Base-by-base conservation (phyloP, 495 filamentous ascomycete genomes). In the Podospora anserina region DNA sequence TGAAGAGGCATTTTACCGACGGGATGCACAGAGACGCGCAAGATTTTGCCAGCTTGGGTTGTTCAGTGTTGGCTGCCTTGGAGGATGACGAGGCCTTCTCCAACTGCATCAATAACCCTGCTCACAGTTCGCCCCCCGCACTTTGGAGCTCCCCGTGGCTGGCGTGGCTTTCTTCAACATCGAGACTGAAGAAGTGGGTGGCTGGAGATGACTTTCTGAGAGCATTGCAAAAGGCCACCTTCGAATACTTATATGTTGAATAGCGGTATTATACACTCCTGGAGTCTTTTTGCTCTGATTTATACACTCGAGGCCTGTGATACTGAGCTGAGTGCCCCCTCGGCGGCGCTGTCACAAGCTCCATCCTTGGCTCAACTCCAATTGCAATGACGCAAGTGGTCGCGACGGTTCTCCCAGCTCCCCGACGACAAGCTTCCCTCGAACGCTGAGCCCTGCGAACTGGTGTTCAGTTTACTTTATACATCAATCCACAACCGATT, bases 361-460 rank as follows among this genome's bases (percentile, higher is more conserved):
- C 39, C 39, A 49, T 49, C 39, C 39, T 49, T 49, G 39, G 39
- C 39, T 49, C 6, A 49, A 49, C 30, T n/a, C 61, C 30, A 61
- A 61, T 61, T 27, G 39, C 69, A 65, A 74, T 74, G 72, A 74
- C 72, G 72, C 72, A 70, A 74, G 69, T 70, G 16, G 55, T 27
- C 63, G 63, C 69, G 68, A 67, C 70, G 32, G 59, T 59, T 62
- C 56, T 13, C 28, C 27, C 27, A 66, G 9, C 55, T 20, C 60
- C 39, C 59, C n/a, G 59, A 63, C 32, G 9, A 18, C 28, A 39
- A 63, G 16, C 7, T 34, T 27, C 4, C 30, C 11, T 15, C n/a
- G 32, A 28, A 7, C 3, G 20, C 61, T 34, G 16, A 18, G 23
- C 15, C 20, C 27, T n/a, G 26, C 59, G 19, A 61, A 61, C 56